These are phyloP conservation scores for Brassica carinata DNA, from an alignment of 345 rosid species.

Conservation along the genomic window DNA sequence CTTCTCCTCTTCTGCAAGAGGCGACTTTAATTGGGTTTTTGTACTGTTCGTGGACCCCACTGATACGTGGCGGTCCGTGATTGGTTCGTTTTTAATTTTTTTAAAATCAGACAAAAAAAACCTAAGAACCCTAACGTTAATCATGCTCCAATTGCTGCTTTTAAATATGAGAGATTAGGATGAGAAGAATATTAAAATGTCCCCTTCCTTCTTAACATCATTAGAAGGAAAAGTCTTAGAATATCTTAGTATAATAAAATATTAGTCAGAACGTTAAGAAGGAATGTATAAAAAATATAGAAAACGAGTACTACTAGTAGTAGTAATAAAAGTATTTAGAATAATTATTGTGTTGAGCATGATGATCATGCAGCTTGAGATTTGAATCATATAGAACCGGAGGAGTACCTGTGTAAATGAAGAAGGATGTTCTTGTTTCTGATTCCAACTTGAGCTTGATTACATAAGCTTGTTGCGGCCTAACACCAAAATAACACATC, in stretches of 20 bases:
- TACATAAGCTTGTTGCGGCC: not conserved
- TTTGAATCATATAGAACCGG: not conserved
- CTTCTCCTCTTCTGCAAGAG: too few relatives aligned
- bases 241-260: not conserved
- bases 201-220: slow-evolving; percentile 8
- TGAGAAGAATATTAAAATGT: not conserved
- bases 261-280: not conserved
- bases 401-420: not conserved
- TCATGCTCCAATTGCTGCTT: not conserved
- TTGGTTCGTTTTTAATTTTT: too few relatives aligned
- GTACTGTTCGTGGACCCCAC: too few relatives aligned
- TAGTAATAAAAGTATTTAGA: not conserved
- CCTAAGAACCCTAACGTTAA: too few relatives aligned
- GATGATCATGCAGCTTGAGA: not conserved
- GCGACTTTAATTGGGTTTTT: too few relatives aligned
- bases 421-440: not conserved
- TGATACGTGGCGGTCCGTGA: too few relatives aligned
- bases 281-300: not conserved
- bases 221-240: not conserved
- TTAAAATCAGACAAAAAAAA: too few relatives aligned
- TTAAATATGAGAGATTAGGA: not conserved
- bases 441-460: not conserved
- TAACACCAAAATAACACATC: not conserved
- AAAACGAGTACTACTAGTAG: not conserved
- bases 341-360: not conserved